Evolutionary conservation across 225 moss, liverwort and hornwort genomes (phyloP).

Genomic region (Bryoerythrophyllum caledonicum): DNA sequence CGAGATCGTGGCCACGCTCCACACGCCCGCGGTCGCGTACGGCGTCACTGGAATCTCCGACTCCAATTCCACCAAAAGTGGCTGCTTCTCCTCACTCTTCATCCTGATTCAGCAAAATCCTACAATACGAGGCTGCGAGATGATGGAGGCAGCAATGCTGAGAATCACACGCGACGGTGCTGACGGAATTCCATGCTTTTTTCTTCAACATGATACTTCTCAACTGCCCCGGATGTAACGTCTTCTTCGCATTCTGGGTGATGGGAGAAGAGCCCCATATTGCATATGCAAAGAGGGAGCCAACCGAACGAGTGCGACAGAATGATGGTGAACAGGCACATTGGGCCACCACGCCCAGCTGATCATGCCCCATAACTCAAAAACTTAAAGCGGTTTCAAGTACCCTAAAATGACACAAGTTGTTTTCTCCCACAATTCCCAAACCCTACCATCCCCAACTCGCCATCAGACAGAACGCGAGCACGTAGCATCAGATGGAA

Average conservation of each 20-base stretch:
- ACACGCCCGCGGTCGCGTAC: constrained; percentile 47
- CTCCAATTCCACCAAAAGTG: constrained; percentile 35
- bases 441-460: constrained; percentile 37
- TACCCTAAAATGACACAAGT: neutral
- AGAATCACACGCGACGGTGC: constrained; percentile 3
- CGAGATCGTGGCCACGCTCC: constrained; percentile 54
- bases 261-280: constrained; percentile 13
- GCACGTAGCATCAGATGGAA: constrained; percentile 31
- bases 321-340: constrained; percentile 42
- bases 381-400: neutral
- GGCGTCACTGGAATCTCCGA: constrained; percentile 35
- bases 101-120: constrained; percentile 9
- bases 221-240: constrained; percentile 12
- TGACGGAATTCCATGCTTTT: neutral
- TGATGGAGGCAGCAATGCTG: constrained; percentile 19
- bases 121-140: constrained; percentile 4
- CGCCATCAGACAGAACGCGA: constrained; percentile 34
- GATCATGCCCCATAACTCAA: constrained; percentile 34
- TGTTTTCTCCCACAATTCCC: neutral
- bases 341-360: constrained; percentile 23
- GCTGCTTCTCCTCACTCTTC: constrained; percentile 48
- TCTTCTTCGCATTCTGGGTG: constrained; percentile 12
- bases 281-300: neutral
- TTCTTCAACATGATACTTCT: constrained; percentile 29
- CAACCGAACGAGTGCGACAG: constrained; percentile 32